Evolutionary conservation across 768 basidiomycete genomes (phyloP).

Genomic region (Gautieria morchelliformis): DNA sequence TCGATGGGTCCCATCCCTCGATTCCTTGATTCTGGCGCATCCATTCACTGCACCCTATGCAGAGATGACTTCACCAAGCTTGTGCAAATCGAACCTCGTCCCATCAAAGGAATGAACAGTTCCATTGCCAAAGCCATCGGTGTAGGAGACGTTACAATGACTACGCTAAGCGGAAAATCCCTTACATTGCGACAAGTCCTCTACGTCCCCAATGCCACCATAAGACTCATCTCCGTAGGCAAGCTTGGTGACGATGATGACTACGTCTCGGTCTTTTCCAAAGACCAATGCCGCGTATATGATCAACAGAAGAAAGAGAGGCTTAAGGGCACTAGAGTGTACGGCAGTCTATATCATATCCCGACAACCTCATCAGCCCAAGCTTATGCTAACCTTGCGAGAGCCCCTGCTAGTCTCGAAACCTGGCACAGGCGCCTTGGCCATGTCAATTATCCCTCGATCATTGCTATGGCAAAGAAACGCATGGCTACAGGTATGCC

Average conservation of each 20-base stretch:
- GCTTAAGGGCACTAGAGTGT: too few relatives aligned
- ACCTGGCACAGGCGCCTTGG: constrained; percentile 20
- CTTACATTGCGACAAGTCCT: constrained; percentile 11
- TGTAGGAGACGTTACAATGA: too few relatives aligned
- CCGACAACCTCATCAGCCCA: not conserved
- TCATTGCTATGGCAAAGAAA: too few relatives aligned
- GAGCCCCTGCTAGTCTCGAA: not conserved
- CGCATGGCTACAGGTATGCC: constrained; percentile 14
- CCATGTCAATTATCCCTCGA: constrained; percentile 14
- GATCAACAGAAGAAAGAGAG: too few relatives aligned
- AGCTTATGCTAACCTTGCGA: too few relatives aligned
- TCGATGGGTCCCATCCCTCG: too few relatives aligned
- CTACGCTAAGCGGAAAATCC: not conserved
- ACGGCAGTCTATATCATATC: not conserved
- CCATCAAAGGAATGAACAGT: constrained; percentile 18
- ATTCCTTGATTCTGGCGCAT: too few relatives aligned
- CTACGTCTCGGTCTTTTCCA: too few relatives aligned
- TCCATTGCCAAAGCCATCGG: not conserved
- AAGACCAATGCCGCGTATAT: too few relatives aligned
- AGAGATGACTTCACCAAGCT: too few relatives aligned
- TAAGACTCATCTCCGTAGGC: constrained; percentile 12
- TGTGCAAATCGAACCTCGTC: too few relatives aligned
- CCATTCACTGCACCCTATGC: too few relatives aligned
- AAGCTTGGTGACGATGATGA: not conserved
- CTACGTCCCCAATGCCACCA: constrained; percentile 12